Base-by-base conservation (phyloP, 140 eudicot species). In the Ambrosia hybrid region DNA sequence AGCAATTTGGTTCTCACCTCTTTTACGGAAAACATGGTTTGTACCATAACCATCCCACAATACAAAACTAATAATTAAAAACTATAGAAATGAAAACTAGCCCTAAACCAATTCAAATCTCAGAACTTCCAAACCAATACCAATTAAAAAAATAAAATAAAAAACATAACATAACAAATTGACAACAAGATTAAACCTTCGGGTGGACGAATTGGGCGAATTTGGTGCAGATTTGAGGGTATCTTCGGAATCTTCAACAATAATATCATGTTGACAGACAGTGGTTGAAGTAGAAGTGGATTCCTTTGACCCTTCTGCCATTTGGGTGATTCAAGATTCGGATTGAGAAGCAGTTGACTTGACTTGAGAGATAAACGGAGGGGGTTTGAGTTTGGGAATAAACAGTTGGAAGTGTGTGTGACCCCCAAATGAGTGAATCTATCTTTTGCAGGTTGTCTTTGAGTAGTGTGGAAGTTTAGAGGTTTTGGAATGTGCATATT, bases 141-240 rank as follows among this genome's bases (percentile, higher is more conserved):
- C 45, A 59, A 63, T 51, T 65, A 65, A 9, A 62, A 14, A 62
- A 77, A 48, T 30, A 2, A 43, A 38, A 10, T 26, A 53, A 52
- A 34, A 56, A 43, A 75, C 48, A 41, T 1, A 5, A 4, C 48
- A 41, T 52, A 63, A 8, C 52, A 48, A 9, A 48, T 1, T 48
- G 2, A 16, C 5, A 11, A 6, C 17, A 61, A 61, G 68, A 70
- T 5, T 58, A 4, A 48, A 90, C 97, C 97, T 88, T 84, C 95
- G 95, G 57, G 97, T 85, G 57, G 97, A 91, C 16, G 97, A 87
- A 81, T 83, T 88, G 36, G 95, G 84, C 41, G 95, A 85, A 73
- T 71, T 83, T 13, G 94, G 92, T 56, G 95, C 77, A 16, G 95
- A 83, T 65, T 90, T 87, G 80, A 82, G 78, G 74, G 78, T 82